A percentile compares a stretch with the other conserved stretches of the same genome.
phyloP scores from a whole-genome alignment of 352 stramenopile species.

The Phytophthora boehmeriae region DNA sequence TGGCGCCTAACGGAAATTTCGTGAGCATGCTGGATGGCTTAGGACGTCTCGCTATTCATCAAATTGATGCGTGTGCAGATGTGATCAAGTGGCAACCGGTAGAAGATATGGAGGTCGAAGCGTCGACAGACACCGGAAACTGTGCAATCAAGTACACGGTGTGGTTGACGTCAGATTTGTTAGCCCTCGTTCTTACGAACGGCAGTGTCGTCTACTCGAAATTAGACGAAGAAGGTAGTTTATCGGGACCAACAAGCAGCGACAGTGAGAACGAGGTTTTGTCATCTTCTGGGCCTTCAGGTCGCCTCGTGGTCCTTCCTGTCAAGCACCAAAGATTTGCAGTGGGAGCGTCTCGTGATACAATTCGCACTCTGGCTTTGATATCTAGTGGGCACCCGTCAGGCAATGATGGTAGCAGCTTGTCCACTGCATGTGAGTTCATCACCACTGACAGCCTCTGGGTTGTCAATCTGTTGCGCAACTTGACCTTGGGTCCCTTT shows the following conservation, averaged over 20 bases:
- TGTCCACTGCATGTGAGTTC: conserved; percentile 29
- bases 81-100: conserved; percentile 61
- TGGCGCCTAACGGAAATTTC: conserved; percentile 56
- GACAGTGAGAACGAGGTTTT: conserved; percentile 21
- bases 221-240: conserved; percentile 21
- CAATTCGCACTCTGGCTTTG: conserved; percentile 16
- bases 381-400: neutral
- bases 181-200: conserved; percentile 29
- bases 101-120: conserved; percentile 4
- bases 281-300: neutral
- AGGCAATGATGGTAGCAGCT: neutral
- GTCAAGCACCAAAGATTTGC: conserved; percentile 15
- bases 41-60: conserved; percentile 51
- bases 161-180: conserved; percentile 33
- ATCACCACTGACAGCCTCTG: conserved; percentile 15
- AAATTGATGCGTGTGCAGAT: conserved; percentile 69
- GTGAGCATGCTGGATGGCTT: conserved; percentile 60
- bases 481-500: conserved; percentile 30
- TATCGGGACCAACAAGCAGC: neutral
- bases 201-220: conserved; percentile 23
- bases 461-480: conserved; percentile 25
- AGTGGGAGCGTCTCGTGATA: neutral
- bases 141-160: conserved; percentile 20
- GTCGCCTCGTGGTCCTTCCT: conserved; percentile 15
- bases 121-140: neutral